Evolutionary conservation across 768 basidiomycete species (phyloP).

Genomic region (Tulasnella sp.): DNA sequence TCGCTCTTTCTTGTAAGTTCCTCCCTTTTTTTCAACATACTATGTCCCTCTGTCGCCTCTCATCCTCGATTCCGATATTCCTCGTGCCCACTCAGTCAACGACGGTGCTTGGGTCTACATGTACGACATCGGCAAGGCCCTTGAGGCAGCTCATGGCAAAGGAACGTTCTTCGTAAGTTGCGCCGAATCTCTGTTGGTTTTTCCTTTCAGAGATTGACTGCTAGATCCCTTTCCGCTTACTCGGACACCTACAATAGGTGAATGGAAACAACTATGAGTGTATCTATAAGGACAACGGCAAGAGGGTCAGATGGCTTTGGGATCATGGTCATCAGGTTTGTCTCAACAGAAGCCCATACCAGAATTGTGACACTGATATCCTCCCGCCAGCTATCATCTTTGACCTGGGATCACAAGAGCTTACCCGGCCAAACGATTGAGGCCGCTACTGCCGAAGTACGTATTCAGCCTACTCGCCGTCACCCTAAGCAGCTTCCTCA

Average conservation of each 20-base stretch:
- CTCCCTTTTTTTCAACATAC: no score
- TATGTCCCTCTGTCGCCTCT: no score
- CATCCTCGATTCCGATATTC: no score
- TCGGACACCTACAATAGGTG: background rate
- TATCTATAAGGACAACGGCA: slow-evolving; percentile 18
- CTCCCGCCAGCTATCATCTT: background rate
- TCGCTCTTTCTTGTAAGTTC: slow-evolving; percentile 12
- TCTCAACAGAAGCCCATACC: background rate
- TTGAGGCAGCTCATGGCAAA: slow-evolving; percentile 10
- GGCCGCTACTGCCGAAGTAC: background rate
- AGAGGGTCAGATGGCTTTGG: slow-evolving; percentile 13
- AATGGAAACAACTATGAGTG: slow-evolving; percentile 15
- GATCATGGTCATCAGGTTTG: slow-evolving; percentile 12
- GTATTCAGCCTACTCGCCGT: no score
- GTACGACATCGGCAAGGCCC: slow-evolving; percentile 13
- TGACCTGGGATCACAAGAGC: background rate
- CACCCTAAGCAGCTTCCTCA: no score
- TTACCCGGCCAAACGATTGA: background rate
- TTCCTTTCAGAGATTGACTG: background rate
- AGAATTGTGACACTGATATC: background rate
- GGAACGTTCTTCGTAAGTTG: slow-evolving; percentile 20
- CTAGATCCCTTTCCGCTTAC: background rate
- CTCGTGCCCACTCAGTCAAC: slow-evolving; percentile 9
- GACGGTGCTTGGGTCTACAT: slow-evolving; percentile 20
- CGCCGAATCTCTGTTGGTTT: background rate